These are phyloP conservation scores for Globisporangium takayamanum DNA, from an alignment of 352 stramenopile species.

Conservation along the genomic window DNA sequence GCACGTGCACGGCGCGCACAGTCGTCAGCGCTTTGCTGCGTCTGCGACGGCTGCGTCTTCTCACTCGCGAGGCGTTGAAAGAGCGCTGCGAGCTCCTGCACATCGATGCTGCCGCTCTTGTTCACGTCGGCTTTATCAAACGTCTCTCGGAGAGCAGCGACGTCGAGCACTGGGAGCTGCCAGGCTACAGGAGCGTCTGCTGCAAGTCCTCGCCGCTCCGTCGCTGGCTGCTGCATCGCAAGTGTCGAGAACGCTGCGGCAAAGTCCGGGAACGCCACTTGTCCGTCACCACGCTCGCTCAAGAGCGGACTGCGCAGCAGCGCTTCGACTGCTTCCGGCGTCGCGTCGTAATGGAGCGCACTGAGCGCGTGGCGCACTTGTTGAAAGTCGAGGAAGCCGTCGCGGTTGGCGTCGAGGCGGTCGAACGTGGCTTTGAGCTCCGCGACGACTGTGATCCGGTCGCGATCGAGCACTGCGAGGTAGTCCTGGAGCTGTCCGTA, in stretches of 20 bases:
- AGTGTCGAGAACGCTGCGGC: slow-evolving; percentile 48
- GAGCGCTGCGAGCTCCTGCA: slow-evolving; percentile 23
- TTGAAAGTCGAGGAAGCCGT: slow-evolving; percentile 48
- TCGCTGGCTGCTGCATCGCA: slow-evolving; percentile 38
- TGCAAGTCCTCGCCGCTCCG: slow-evolving; percentile 10
- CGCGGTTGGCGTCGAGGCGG: slow-evolving; percentile 47
- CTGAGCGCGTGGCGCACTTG: slow-evolving; percentile 40
- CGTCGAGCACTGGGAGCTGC: slow-evolving; percentile 33
- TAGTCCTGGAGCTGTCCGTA: slow-evolving; percentile 74
- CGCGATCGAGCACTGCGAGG: slow-evolving; percentile 55
- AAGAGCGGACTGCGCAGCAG: slow-evolving; percentile 27
- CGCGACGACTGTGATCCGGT: slow-evolving; percentile 55
- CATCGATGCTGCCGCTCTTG: slow-evolving; percentile 31
- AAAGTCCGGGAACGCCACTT: slow-evolving; percentile 50
- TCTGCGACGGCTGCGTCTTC: slow-evolving; percentile 7
- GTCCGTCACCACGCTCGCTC: slow-evolving; percentile 14
- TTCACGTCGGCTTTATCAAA: slow-evolving; percentile 39
- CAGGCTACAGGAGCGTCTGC: neutral
- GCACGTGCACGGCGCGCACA: slow-evolving; percentile 21
- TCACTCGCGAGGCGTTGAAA: slow-evolving; percentile 27
- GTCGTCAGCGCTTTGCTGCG: slow-evolving; percentile 3
- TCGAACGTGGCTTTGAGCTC: slow-evolving; percentile 70
- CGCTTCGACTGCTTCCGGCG: slow-evolving; percentile 26
- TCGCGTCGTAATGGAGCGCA: slow-evolving; percentile 24
- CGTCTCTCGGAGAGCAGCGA: slow-evolving; percentile 27